Evolutionary conservation across 768 basidiomycete genomes (phyloP).

Genomic region (Lactifluus volemus): DNA sequence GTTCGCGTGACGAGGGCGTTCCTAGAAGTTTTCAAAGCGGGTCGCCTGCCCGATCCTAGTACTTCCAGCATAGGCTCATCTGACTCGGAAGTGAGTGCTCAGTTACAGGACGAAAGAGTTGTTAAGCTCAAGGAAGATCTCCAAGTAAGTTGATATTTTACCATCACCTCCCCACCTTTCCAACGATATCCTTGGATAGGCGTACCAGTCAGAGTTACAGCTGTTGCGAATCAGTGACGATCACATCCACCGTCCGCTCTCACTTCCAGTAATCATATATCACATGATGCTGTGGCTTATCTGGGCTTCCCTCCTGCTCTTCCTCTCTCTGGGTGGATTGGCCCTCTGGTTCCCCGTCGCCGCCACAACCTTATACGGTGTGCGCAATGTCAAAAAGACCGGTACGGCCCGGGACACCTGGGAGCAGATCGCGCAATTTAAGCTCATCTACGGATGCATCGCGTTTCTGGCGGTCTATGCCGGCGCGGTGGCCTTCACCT

Average conservation of each 20-base stretch:
- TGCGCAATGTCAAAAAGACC: constrained; percentile 68
- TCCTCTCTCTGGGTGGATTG: constrained; percentile 66
- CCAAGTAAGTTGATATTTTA: constrained; percentile 37
- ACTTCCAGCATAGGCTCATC: constrained; percentile 17
- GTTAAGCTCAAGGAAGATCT: constrained; percentile 38
- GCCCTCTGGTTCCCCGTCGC: constrained; percentile 81
- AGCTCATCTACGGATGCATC: constrained; percentile 72
- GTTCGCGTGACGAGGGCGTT: constrained; percentile 70
- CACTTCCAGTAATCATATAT: constrained; percentile 44
- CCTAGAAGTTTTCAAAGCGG: constrained; percentile 60
- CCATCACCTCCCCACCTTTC: neutral
- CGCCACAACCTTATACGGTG: constrained; percentile 57
- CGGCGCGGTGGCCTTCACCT: constrained; percentile 43
- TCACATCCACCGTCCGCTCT: constrained; percentile 60
- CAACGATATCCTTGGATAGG: constrained; percentile 32
- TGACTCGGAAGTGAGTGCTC: too few species aligned
- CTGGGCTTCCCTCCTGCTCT: constrained; percentile 55
- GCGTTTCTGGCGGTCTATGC: constrained; percentile 67
- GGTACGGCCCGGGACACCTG: constrained; percentile 81
- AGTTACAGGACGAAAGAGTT: constrained; percentile 20
- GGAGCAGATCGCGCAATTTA: constrained; percentile 88
- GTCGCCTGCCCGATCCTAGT: constrained; percentile 20
- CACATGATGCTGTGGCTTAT: constrained; percentile 56
- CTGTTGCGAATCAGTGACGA: constrained; percentile 76
- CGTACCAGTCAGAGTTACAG: constrained; percentile 65